Conservation (phyloP, 2,329 filamentous ascomycete species). For the Didymellaceae sp. region DNA sequence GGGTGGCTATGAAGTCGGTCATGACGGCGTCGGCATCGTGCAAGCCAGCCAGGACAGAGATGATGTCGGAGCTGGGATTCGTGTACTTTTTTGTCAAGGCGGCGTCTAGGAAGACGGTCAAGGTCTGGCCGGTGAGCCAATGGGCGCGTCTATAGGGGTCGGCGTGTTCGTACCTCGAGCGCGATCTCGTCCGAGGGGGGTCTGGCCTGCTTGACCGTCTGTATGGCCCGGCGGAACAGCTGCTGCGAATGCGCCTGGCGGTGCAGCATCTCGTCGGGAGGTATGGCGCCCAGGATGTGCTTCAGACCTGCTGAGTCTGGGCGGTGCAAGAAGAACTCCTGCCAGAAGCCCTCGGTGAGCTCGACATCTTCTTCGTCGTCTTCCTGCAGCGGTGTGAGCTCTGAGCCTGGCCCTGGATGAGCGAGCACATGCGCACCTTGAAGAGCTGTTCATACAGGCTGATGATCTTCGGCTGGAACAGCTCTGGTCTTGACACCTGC, state of each 20-base stretch:
- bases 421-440: constrained; percentile 51
- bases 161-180: constrained; percentile 72
- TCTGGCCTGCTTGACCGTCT: constrained; percentile 66
- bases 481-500: constrained; percentile 86
- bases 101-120: constrained; percentile 84
- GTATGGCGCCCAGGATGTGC: constrained; percentile 71
- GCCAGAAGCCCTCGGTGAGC: constrained; percentile 90
- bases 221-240: constrained; percentile 77
- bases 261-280: constrained; percentile 76
- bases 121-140: constrained; percentile 70
- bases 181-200: constrained; percentile 76
- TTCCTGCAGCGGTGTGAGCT: constrained; percentile 50
- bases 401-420: neutral
- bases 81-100: constrained; percentile 89
- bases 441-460: constrained; percentile 87
- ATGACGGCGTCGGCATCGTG: constrained; percentile 87
- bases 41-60: constrained; percentile 85
- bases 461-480: constrained; percentile 93
- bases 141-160: constrained; percentile 7
- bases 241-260: constrained; percentile 77
- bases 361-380: constrained; percentile 66
- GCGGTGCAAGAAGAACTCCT: constrained; percentile 89
- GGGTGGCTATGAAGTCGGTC: constrained; percentile 81
- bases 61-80: constrained; percentile 94
- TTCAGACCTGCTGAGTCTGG: constrained; percentile 76